phyloP scores from a whole-genome alignment of 345 rosid genomes.

The Bruguiera gymnorhiza region DNA sequence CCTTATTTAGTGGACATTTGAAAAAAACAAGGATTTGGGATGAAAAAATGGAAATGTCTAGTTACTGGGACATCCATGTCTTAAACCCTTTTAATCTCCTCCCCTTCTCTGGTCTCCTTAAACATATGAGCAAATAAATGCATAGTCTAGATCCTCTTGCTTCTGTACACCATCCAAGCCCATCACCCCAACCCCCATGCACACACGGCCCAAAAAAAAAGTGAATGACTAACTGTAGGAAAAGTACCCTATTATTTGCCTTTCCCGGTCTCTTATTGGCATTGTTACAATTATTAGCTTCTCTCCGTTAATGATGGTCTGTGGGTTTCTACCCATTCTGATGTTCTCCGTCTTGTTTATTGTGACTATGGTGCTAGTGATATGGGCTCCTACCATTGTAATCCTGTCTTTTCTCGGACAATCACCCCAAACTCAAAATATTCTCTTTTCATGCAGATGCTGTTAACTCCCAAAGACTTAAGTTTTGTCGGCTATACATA shows the following conservation, averaged over 20 bases:
- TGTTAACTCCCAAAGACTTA: slow-evolving; percentile 79
- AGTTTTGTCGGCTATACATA: slow-evolving; percentile 95
- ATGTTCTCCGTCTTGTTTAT: neutral
- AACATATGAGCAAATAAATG: too few relatives aligned
- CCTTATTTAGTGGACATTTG: too few relatives aligned
- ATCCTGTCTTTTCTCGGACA: neutral
- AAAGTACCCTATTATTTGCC: neutral
- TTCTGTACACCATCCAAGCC: too few relatives aligned
- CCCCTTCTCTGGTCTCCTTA: too few relatives aligned
- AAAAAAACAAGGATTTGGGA: too few relatives aligned
- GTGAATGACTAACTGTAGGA: too few relatives aligned
- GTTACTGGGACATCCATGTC: too few relatives aligned
- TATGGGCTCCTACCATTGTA: neutral
- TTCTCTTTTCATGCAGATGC: slow-evolving; percentile 50
- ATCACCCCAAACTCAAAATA: neutral
- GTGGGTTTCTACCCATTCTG: neutral
- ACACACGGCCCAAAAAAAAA: too few relatives aligned
- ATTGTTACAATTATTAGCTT: neutral
- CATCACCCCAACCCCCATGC: too few relatives aligned
- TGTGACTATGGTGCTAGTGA: neutral
- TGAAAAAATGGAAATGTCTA: too few relatives aligned
- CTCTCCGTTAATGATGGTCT: neutral
- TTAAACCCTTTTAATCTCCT: too few relatives aligned
- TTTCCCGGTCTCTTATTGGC: neutral
- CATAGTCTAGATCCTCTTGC: too few relatives aligned